These are phyloP conservation scores for Alectoria sarmentosa DNA, from an alignment of 495 filamentous ascomycete genomes.

Conservation along the genomic window DNA sequence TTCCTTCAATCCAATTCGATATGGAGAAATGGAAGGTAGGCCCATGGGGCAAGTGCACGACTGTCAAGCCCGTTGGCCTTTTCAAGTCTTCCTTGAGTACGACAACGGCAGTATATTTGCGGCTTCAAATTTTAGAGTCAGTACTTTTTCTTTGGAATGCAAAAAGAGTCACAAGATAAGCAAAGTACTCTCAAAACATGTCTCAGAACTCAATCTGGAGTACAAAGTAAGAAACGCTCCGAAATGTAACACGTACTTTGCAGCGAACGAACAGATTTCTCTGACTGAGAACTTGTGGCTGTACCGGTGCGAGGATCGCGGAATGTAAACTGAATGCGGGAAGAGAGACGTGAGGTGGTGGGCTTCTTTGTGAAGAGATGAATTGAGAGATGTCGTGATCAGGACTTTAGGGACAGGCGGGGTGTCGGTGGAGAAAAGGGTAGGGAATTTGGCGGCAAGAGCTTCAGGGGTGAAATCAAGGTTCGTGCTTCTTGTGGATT, in stretches of 20 bases:
- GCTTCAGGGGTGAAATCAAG: slow-evolving; percentile 64
- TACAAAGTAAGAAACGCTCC: not conserved
- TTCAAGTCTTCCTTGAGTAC: slow-evolving; percentile 84
- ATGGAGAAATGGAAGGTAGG: slow-evolving; percentile 86
- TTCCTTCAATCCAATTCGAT: slow-evolving; percentile 78
- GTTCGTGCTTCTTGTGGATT: slow-evolving; percentile 63
- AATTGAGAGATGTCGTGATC: slow-evolving; percentile 81
- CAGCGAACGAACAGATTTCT: slow-evolving; percentile 82
- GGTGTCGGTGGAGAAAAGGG: slow-evolving; percentile 63
- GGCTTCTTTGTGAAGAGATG: slow-evolving; percentile 76
- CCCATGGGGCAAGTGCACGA: slow-evolving; percentile 75
- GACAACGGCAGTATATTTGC: slow-evolving; percentile 70
- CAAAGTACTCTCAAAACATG: not conserved
- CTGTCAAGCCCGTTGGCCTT: slow-evolving; percentile 62
- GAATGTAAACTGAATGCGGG: slow-evolving; percentile 83
- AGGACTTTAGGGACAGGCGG: slow-evolving; percentile 67
- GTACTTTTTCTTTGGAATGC: not conserved
- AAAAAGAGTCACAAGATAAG: not conserved
- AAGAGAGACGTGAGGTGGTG: slow-evolving; percentile 70
- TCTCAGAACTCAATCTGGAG: not conserved
- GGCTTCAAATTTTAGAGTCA: slow-evolving; percentile 34
- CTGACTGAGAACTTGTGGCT: slow-evolving; percentile 80
- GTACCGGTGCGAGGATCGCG: slow-evolving; percentile 69
- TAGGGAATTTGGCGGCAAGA: slow-evolving; percentile 67
- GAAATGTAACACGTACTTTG: slow-evolving; percentile 21